Evolutionary conservation across 345 rosid genomes (phyloP).

Genomic region (Eucalyptus viminalis): DNA sequence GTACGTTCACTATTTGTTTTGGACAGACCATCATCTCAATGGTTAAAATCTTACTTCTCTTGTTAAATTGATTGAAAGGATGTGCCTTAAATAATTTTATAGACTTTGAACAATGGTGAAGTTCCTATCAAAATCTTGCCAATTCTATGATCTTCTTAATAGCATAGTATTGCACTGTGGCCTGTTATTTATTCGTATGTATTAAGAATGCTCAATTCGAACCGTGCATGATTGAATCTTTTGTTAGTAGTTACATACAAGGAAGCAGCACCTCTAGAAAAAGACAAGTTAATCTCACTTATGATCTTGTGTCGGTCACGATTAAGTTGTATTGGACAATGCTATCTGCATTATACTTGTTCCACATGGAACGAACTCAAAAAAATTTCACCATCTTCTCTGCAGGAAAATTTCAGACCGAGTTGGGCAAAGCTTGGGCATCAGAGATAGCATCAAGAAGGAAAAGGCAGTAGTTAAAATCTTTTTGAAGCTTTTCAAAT

Average conservation of each 20-base stretch:
- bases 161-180: neutral
- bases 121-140: neutral
- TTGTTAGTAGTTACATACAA: neutral
- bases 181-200: neutral
- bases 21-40: neutral
- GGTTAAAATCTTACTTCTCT: neutral
- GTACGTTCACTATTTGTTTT: neutral
- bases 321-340: neutral
- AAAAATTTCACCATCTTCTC: neutral
- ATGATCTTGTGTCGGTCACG: neutral
- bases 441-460: constrained; percentile 68
- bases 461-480: constrained; percentile 8
- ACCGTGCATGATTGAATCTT: neutral
- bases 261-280: neutral
- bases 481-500: neutral
- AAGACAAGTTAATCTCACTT: neutral
- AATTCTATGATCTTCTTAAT: neutral
- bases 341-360: neutral
- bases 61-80: neutral
- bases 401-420: constrained; percentile 84
- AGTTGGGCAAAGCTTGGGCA: constrained; percentile 89
- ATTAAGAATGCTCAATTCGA: neutral
- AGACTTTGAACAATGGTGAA: neutral
- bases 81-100: neutral
- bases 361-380: neutral